Evolutionary conservation across 306 rosid genomes (phyloP), one percentile per base, ranked within the genome.

Genomic region (Quercus dentata): DNA sequence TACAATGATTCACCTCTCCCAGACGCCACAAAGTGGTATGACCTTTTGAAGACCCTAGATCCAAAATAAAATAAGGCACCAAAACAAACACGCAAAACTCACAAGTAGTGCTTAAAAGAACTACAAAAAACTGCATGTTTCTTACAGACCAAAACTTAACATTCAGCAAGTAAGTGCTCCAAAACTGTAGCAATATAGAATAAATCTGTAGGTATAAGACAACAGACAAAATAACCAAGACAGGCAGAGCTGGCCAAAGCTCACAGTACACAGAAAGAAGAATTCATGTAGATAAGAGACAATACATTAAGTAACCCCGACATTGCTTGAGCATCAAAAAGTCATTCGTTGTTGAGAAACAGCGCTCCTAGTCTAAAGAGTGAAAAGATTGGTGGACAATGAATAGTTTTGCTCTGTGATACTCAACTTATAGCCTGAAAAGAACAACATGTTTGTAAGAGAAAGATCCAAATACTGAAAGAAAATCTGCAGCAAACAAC

Each of bases 281-380:
- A 71, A 30, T 38, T 4, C 74, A 52, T 69, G 57, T 33, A 84
- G 79, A 74, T 76, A 64, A 35, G n/a, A 62, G 82, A 79, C 49
- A 77, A 71, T 88, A 88, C 92, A 82, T 88, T 88, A 69, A 86
- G 86, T 81, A 88, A 78, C 55, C 92, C 92, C 76, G 92, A 88
- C 92, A 88, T 88, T 70, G 88, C 83, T 79, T 49, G 78, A 79
- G 86, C 78, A 83, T 88, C 83, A 84, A 77, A 61, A 76, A 67
- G 71, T 68, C 85, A 83, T 78, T 75, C 83, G 82, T 79, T 57
- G 69, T 74, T 78, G 28, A 55, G 77, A 76, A 80, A 80, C 69
- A 51, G 67, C 74, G 78, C 83, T 79, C 77, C 74, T 81, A 54
- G 71, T 68, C 41, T 23, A 68, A 44, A 67, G 82, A 57, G 76